These are phyloP conservation scores for Amylostereum areolatum DNA, from an alignment of 1,284 basidiomycete species.

Conservation along the genomic window DNA sequence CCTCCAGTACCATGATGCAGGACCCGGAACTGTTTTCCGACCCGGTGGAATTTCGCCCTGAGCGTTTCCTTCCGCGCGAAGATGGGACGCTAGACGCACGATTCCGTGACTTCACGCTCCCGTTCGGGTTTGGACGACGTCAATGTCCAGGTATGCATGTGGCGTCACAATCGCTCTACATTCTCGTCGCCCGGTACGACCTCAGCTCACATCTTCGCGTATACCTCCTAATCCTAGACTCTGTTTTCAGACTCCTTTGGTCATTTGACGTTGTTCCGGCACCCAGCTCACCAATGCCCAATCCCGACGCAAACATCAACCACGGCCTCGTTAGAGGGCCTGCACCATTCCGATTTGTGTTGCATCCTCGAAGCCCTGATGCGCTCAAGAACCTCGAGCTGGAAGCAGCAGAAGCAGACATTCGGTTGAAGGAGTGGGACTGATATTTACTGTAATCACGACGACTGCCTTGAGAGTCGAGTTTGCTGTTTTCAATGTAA, in stretches of 20 bases:
- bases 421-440: constrained; percentile 13
- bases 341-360: constrained; percentile 5
- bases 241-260: not conserved
- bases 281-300: not conserved
- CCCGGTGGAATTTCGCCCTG: not conserved
- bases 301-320: not conserved
- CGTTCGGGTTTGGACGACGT: not conserved
- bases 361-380: constrained; percentile 5
- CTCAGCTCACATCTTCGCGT: not conserved
- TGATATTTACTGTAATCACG: too few species aligned
- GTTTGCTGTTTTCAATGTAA: too few species aligned
- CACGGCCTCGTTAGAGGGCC: constrained; percentile 8
- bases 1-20: not conserved
- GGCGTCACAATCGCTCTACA: not conserved
- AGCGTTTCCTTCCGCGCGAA: not conserved
- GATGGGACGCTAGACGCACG: not conserved
- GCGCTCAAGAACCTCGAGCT: constrained; percentile 8
- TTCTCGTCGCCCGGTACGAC: not conserved
- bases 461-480: too few species aligned
- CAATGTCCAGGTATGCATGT: not conserved
- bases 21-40: not conserved
- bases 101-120: not conserved
- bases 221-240: not conserved
- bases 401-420: constrained; percentile 13
- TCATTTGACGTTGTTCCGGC: not conserved